Conservation (phyloP, 2,329 filamentous ascomycete species). For the Penicillium glabrum region DNA sequence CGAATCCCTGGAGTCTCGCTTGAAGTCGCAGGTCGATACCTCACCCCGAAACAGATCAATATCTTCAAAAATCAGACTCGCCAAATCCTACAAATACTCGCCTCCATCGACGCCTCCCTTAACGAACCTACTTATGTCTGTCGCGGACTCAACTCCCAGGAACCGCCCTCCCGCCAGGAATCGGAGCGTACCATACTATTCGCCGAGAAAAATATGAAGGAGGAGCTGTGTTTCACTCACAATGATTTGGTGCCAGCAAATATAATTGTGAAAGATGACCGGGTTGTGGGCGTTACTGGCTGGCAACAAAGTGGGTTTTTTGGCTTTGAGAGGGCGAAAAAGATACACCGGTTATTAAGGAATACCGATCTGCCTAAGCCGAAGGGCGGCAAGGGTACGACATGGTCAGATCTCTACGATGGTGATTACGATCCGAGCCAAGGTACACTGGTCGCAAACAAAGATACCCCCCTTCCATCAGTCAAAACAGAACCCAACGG, state of each 20-base stretch:
- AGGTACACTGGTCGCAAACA: slow-evolving; percentile 11
- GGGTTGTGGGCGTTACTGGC: slow-evolving; percentile 39
- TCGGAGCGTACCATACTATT: slow-evolving; percentile 37
- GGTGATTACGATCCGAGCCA: slow-evolving; percentile 16
- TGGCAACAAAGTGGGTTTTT: slow-evolving; percentile 44
- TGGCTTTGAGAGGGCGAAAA: slow-evolving; percentile 33
- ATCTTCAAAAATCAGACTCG: slow-evolving; percentile 38
- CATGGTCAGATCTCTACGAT: slow-evolving; percentile 41
- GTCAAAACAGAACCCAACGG: slow-evolving; percentile 37
- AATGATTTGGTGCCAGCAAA: slow-evolving; percentile 40
- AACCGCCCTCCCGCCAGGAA: slow-evolving; percentile 20
- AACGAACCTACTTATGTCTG: slow-evolving; percentile 36
- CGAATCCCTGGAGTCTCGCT: slow-evolving; percentile 42
- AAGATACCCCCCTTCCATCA: slow-evolving; percentile 21
- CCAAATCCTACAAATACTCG: slow-evolving; percentile 31
- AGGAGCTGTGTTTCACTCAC: slow-evolving; percentile 35
- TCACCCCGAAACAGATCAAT: slow-evolving; percentile 33
- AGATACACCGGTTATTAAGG: slow-evolving; percentile 35
- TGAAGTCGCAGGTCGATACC: slow-evolving; percentile 39
- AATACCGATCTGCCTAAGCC: slow-evolving; percentile 20
- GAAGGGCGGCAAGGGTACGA: slow-evolving; percentile 12
- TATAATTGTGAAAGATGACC: slow-evolving; percentile 38
- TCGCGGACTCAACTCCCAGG: slow-evolving; percentile 32
- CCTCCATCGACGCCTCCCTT: slow-evolving; percentile 23
- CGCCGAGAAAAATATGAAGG: slow-evolving; percentile 21